Evolutionary conservation across 306 rosid species (phyloP).

Genomic region (Vigna mungo): DNA sequence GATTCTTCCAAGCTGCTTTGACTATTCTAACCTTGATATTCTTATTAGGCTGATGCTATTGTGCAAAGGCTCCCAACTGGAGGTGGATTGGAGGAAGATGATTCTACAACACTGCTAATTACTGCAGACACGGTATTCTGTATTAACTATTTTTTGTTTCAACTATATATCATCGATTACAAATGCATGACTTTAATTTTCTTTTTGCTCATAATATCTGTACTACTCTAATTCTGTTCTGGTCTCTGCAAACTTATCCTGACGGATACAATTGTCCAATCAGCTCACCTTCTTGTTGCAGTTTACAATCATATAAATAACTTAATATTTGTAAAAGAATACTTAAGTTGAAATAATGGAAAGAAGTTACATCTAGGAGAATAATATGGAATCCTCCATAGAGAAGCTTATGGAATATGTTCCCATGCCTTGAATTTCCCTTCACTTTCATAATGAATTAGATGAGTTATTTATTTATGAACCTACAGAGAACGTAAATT

Average conservation of each 20-base stretch:
- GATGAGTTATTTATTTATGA: conserved; percentile 17
- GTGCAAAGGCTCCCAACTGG: conserved; percentile 58
- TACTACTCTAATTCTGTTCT: conserved; percentile 19
- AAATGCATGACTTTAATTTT: conserved; percentile 1
- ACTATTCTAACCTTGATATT: conserved; percentile 37
- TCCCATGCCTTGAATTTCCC: conserved; percentile 1
- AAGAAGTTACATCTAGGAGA: no score
- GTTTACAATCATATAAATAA: conserved; percentile 11
- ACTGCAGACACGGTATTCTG: conserved; percentile 89
- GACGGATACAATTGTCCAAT: neutral
- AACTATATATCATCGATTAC: neutral
- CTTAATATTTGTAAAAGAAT: neutral
- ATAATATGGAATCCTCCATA: neutral
- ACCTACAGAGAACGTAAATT: conserved; percentile 7
- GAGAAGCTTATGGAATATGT: conserved; percentile 28
- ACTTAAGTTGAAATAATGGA: no score
- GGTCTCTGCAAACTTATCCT: neutral
- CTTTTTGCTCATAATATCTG: conserved; percentile 25
- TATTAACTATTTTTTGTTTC: conserved; percentile 34
- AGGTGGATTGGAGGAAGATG: conserved; percentile 57
- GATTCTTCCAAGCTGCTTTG: conserved; percentile 28
- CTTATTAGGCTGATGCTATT: conserved; percentile 89
- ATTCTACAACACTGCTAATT: conserved; percentile 63
- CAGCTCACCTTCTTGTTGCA: conserved; percentile 10
- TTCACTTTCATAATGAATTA: neutral